phyloP scores from a whole-genome alignment of 2,329 filamentous ascomycete species.

The Lecanosticta acicola region DNA sequence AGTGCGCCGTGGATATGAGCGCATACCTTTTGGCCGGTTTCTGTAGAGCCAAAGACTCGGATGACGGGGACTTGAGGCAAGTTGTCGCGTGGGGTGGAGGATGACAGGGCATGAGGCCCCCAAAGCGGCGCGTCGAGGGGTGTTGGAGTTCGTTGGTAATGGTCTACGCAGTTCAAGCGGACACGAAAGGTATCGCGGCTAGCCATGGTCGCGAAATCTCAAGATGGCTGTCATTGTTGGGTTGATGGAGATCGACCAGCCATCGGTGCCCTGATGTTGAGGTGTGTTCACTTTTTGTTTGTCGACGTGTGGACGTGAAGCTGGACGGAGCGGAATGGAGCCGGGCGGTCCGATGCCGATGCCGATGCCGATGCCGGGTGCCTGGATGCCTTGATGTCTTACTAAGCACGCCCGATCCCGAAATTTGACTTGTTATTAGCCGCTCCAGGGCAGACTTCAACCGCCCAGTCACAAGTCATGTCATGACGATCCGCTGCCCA shows the following conservation, averaged over 20 bases:
- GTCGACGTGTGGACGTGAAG: background rate
- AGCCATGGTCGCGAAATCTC: conserved; percentile 28
- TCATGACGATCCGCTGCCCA: too few relatives aligned
- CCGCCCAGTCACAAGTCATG: too few relatives aligned
- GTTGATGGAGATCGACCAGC: background rate
- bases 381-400: too few relatives aligned
- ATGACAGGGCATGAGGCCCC: conserved; percentile 49
- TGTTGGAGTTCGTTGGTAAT: conserved; percentile 78
- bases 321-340: too few relatives aligned
- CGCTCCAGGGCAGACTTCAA: too few relatives aligned
- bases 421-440: too few relatives aligned
- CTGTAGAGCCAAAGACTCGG: conserved; percentile 84
- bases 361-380: too few relatives aligned
- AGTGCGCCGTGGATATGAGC: conserved; percentile 93
- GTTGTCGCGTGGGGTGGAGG: conserved; percentile 51
- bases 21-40: conserved; percentile 93
- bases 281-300: background rate
- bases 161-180: conserved; percentile 90
- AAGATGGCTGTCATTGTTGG: conserved; percentile 23
- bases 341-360: too few relatives aligned
- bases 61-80: conserved; percentile 77
- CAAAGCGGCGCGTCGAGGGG: conserved; percentile 70
- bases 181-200: conserved; percentile 60
- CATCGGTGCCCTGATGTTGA: background rate
- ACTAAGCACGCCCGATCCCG: too few relatives aligned